Evolutionary conservation across 2,329 filamentous ascomycete genomes (phyloP).

Genomic region (Cucurbitaria berberidis): DNA sequence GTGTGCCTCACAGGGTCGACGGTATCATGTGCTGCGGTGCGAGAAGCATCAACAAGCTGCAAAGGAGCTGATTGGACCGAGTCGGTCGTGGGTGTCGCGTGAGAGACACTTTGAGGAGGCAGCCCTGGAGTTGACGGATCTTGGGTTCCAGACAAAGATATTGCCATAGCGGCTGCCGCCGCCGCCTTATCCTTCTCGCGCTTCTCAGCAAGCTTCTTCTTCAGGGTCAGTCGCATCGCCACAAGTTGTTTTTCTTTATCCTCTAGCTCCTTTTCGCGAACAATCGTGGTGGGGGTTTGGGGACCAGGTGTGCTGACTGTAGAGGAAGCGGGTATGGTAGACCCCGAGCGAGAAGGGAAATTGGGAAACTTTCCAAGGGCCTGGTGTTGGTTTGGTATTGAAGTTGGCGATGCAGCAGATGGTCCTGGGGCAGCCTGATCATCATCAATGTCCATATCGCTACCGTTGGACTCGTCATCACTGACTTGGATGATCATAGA

Average conservation of each 20-base stretch:
- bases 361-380: conserved; percentile 23
- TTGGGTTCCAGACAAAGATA: conserved; percentile 2
- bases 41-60: not conserved
- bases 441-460: conserved; percentile 69
- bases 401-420: conserved; percentile 1
- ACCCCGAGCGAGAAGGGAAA: conserved; percentile 34
- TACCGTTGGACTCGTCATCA: conserved; percentile 68
- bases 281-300: conserved; percentile 46
- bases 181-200: conserved; percentile 25
- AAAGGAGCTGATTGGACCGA: not conserved
- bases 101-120: not conserved
- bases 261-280: conserved; percentile 52
- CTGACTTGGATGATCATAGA: conserved; percentile 84
- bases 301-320: conserved; percentile 41
- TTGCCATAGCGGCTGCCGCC: conserved; percentile 9
- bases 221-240: conserved; percentile 44
- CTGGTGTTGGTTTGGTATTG: conserved; percentile 9
- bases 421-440: conserved; percentile 55
- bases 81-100: not conserved
- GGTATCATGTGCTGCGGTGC: not conserved
- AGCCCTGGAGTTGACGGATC: conserved; percentile 4
- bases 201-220: conserved; percentile 38
- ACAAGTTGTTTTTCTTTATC: conserved; percentile 59
- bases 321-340: conserved; percentile 30
- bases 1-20: conserved; percentile 9